Percentiles rank a stretch among this genome's conserved stretches.
Evolutionary conservation across 148 eudicot genomes (phyloP).

Genomic region (Cornus florida): DNA sequence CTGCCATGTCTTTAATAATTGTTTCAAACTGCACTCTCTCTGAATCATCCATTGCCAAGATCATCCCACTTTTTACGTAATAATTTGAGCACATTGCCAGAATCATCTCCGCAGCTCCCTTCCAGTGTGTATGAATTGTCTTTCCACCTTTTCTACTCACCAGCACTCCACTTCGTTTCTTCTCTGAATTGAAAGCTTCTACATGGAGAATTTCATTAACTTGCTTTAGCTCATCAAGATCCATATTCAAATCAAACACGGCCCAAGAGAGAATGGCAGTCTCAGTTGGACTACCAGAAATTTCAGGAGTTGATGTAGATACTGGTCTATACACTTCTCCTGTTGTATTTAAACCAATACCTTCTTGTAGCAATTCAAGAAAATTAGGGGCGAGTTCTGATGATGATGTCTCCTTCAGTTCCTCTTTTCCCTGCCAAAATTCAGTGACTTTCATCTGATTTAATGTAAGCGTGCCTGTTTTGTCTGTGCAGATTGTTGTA

Average conservation of each 20-base stretch:
- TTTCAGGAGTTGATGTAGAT: conserved; percentile 15
- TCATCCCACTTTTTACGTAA: conserved; percentile 26
- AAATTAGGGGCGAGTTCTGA: not conserved
- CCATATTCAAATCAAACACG: conserved; percentile 27
- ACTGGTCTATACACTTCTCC: not conserved
- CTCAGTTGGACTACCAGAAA: conserved; percentile 49
- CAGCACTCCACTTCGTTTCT: conserved; percentile 35
- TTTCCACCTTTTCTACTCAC: conserved; percentile 4
- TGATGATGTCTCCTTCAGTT: not conserved
- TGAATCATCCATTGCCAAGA: conserved; percentile 12
- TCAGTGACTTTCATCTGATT: conserved; percentile 34
- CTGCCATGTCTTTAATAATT: conserved; percentile 34
- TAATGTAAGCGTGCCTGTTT: conserved; percentile 49
- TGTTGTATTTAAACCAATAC: conserved; percentile 1
- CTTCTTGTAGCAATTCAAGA: not conserved
- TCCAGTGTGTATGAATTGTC: conserved; percentile 35
- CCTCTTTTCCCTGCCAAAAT: conserved; percentile 25
- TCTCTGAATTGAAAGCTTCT: conserved; percentile 41
- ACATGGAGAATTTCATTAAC: conserved; percentile 27
- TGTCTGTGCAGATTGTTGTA: conserved; percentile 48
- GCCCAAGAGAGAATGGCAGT: conserved; percentile 46
- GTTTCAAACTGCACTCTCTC: conserved; percentile 13
- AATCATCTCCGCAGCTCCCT: conserved; percentile 53
- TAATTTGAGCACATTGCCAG: conserved; percentile 36
- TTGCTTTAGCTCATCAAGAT: conserved; percentile 19